Base-by-base conservation (phyloP, 2,329 filamentous ascomycete genomes). In the Calonectria montana region DNA sequence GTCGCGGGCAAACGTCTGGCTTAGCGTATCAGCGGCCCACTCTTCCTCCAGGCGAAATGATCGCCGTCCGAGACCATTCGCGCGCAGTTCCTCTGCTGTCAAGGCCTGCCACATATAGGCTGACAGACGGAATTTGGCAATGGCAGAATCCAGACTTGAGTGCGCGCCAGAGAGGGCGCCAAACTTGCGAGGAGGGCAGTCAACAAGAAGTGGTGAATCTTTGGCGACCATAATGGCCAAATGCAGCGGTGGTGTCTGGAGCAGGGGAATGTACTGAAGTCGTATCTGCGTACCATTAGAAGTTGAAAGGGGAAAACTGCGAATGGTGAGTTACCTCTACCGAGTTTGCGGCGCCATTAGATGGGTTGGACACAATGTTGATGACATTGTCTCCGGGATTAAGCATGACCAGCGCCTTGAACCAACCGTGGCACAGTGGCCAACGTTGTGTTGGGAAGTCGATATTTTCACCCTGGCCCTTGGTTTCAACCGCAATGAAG, bases 21-120 rank as follows among this genome's bases (percentile, higher is more conserved):
- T 92, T 59, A 94, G 83, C 2, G 91, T 93, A 18, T 93, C 92
- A 1, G 87, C 87, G 77, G 91, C 89, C 92, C 92, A 94, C 78
- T 93, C 91, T 78, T 95, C 93, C 78, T 94, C 93, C 61, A 94
- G 90, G 43, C 93, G 88, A 83, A 94, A 94, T 74, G 91, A 92
- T 65, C 93, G 88, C 59, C 93, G 87, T 12, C 91, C 92, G 73
- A 94, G 91, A 29, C 90, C 90, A 76, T 93, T 90, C 62, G 89
- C 87, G 73, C 91, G 91, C 90, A 94, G 92, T 77, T 94, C 92
- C 79, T 94, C 93, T 25, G 92, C 92, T 1, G 92, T 94, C 69
- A 94, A 92, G 25, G 93, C 92, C 80, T 95, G 93, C 92, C 93
- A 94, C 68, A 94, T 87, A 81, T 94, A 94, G 27, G 92, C 93